Percentiles rank a stretch among this genome's conserved stretches.
Evolutionary conservation across 495 filamentous ascomycete species (phyloP).

Genomic region (Aspergillus sclerotiicarbonarius): DNA sequence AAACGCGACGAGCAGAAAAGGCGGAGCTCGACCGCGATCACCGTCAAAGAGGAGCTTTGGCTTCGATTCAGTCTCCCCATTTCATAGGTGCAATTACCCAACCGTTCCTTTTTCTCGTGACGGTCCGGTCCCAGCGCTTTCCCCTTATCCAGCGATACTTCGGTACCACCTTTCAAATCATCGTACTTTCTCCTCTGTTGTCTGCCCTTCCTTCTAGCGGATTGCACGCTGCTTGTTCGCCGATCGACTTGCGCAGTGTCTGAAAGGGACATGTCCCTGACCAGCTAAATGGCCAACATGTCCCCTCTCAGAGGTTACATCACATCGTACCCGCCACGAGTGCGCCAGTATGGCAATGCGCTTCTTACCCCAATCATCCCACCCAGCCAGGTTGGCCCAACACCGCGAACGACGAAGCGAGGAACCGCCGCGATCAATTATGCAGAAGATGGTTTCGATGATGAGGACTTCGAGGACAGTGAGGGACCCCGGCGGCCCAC

Average conservation of each 20-base stretch:
- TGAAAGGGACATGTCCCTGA: conserved; percentile 44
- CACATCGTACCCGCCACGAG: conserved; percentile 85
- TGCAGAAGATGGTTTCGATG: conserved; percentile 91
- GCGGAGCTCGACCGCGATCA: conserved; percentile 27
- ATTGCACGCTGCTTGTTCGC: conserved; percentile 6
- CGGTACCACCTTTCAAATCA: neutral
- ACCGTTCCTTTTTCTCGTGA: neutral
- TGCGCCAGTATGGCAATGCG: conserved; percentile 90
- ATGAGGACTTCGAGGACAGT: conserved; percentile 90
- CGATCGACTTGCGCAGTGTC: conserved; percentile 15
- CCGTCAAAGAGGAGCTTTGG: conserved; percentile 17
- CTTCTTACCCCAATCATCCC: conserved; percentile 85
- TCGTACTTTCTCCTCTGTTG: neutral
- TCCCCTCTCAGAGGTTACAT: conserved; percentile 80
- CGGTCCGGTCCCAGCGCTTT: neutral
- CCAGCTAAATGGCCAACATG: conserved; percentile 46
- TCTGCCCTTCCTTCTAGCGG: neutral
- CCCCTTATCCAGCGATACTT: neutral
- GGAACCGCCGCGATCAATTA: conserved; percentile 97
- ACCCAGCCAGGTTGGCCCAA: conserved; percentile 61
- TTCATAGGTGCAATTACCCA: neutral
- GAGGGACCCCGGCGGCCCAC: conserved; percentile 77
- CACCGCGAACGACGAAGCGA: conserved; percentile 88
- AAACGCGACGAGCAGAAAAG: conserved; percentile 40
- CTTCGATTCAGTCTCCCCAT: conserved; percentile 8